Evolutionary conservation across 176 grass and related monocot genomes (phyloP), one percentile per base, ranked within the genome.

Genomic region (Raddia guianensis): DNA sequence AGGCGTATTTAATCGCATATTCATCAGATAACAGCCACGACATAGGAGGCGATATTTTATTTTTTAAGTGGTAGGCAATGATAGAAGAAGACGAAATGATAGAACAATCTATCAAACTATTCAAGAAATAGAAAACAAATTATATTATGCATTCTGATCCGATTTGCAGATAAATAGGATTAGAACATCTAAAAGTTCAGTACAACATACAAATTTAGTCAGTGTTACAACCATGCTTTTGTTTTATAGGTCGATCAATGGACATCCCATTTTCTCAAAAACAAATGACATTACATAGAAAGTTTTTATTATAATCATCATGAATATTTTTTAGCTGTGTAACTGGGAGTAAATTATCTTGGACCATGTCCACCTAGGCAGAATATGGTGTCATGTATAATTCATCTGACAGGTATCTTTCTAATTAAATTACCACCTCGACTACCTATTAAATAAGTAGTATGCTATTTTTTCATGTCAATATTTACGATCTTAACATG

Each of bases 51-150:
- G n/a, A 21, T 49, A 42, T 13, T 8, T 5, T 81, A 47, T 3
- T 70, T 69, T 62, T 70, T 80, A 5, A 48, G 21, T 73, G 32
- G 21, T 70, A 12, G 53, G 4, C 43, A 80, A 80, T 51, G 14
- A 47, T 4, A 61, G 27, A 81, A 48, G 79, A 81, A 62, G 49
- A 49, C 14, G 71, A 81, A 12, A 79, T 54, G 76, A 11, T 0
- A 13, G 49, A 67, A 65, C 34, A 79, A 68, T 79, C 48, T 66
- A 43, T 21, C 33, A 51, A 54, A 79, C 11, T 43, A 79, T 68
- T 43, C 4, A 10, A 75, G 8, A 35, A 34, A 64, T 21, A 65
- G 49, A 42, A 27, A 42, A 61, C 57, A 21, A 75, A 65, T 19
- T 50, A 15, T 51, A 56, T 18, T 27, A 64, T 43, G 14, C 11